phyloP scores from a whole-genome alignment of 2,329 filamentous ascomycete species.

The Alternaria dauci region DNA sequence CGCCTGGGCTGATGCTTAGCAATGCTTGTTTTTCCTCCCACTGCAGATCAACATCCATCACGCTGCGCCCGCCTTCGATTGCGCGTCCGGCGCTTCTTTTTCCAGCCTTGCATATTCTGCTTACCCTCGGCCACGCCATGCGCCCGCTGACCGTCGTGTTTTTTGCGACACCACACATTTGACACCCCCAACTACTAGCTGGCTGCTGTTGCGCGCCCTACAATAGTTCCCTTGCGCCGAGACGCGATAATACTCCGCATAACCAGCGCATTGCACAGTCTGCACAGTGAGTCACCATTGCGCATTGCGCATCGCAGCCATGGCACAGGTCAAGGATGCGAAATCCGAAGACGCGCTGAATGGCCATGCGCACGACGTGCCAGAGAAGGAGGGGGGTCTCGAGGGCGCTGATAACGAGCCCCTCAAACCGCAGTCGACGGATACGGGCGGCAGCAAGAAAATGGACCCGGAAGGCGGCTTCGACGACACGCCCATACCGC shows the following conservation, averaged over 20 bases:
- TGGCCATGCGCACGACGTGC: slow-evolving; percentile 19
- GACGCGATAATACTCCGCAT: slow-evolving; percentile 6
- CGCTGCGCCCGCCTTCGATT: slow-evolving; percentile 24
- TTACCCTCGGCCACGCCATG: background rate
- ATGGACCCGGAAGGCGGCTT: slow-evolving; percentile 75
- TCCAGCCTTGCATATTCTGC: slow-evolving; percentile 1
- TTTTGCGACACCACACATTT: background rate
- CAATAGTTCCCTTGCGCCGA: slow-evolving; percentile 9
- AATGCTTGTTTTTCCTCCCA: slow-evolving; percentile 27
- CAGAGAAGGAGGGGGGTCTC: slow-evolving; percentile 23
- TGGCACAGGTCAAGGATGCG: slow-evolving; percentile 24
- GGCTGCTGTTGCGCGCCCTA: slow-evolving; percentile 1
- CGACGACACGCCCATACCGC: slow-evolving; percentile 79
- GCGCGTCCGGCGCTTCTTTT: slow-evolving; percentile 11
- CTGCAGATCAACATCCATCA: slow-evolving; percentile 14
- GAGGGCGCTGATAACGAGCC: slow-evolving; percentile 21
- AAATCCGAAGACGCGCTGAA: slow-evolving; percentile 17
- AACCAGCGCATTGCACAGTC: background rate
- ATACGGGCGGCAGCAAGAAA: slow-evolving; percentile 37
- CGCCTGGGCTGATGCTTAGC: slow-evolving; percentile 23
- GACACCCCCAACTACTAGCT: background rate
- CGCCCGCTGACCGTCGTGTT: background rate
- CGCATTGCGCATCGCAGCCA: slow-evolving; percentile 19
- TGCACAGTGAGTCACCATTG: slow-evolving; percentile 11
- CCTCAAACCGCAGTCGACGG: slow-evolving; percentile 36